Evolutionary conservation across 2,329 filamentous ascomycete species (phyloP).

Genomic region (Diaporthe capsici): DNA sequence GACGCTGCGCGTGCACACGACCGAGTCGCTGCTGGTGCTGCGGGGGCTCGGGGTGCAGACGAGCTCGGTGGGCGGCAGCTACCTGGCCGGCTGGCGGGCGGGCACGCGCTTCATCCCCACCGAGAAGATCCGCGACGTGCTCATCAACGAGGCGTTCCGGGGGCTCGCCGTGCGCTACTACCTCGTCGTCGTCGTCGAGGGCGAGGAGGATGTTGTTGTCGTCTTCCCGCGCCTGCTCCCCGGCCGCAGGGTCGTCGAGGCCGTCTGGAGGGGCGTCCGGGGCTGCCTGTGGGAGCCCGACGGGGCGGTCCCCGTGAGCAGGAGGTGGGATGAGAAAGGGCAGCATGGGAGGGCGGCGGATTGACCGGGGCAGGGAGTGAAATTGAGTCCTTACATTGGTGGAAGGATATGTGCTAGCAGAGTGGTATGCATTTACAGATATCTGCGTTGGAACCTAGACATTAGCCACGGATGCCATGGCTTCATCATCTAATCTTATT

Average conservation of each 20-base stretch:
- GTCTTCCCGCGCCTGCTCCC: constrained; percentile 91
- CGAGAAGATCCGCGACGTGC: constrained; percentile 90
- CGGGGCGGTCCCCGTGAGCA: constrained; percentile 31
- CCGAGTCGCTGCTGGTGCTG: constrained; percentile 91
- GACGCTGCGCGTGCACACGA: constrained; percentile 64
- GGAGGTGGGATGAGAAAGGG: constrained; percentile 50
- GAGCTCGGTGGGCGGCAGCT: constrained; percentile 77
- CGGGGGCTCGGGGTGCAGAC: constrained; percentile 93
- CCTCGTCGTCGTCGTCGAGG: constrained; percentile 89
- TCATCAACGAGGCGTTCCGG: constrained; percentile 94
- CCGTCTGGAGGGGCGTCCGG: constrained; percentile 89
- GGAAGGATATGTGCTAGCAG: constrained; percentile 2
- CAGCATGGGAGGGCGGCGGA: constrained; percentile 25
- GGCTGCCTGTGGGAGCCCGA: constrained; percentile 82
- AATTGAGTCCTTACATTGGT: not conserved
- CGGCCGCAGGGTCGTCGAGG: constrained; percentile 80
- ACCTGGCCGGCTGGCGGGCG: constrained; percentile 62
- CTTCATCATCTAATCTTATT: not conserved
- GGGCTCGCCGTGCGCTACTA: constrained; percentile 94
- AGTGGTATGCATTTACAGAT: not conserved
- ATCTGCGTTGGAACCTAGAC: not conserved
- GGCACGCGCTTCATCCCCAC: constrained; percentile 83
- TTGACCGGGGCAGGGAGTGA: not conserved
- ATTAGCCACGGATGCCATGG: not conserved
- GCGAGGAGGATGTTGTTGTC: constrained; percentile 90